Base-by-base conservation (phyloP, 1,139 yeast genomes). In the Komagataea norvegica region DNA sequence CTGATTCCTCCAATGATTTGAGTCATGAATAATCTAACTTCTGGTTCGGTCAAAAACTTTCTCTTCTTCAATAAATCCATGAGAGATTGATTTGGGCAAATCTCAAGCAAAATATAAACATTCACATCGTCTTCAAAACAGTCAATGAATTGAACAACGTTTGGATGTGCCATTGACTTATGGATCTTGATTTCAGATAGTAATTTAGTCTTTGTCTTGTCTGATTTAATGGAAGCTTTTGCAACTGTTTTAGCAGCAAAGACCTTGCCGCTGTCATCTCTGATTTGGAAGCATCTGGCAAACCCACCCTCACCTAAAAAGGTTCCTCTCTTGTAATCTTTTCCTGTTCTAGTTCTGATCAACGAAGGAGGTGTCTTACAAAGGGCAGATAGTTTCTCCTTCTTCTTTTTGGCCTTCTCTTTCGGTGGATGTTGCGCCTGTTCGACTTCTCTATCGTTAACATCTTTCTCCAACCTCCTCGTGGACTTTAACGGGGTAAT, bases 191-290 rank as follows among this genome's bases (percentile, higher is more conserved):
- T 91, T 62, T 93, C 99, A 29, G 95, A 86, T 47, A 91, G 70
- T 47, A 84, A 70, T 60, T 93, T 91, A 16, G 89, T 83, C 55
- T 86, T 81, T 16, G 96, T 88, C 68, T 91, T 91, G 55, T 86
- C 95, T 47, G 85, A 82, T 52, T 82, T 84, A 49, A 93, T 82
- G 14, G 96, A 87, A 1, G 89, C 89, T 63, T 91, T 93, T 36
- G 99, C 98, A 31, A 93, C 95, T 0, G 98, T 93, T 57, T 93
- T 93, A 25, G 99, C 99, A 21, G 98, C 99, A 63, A 72, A 91
- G 4, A 87, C 74, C 56, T 79, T 77, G 26, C 97, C 97, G 45
- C 75, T 70, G 45, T 89, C 82, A 60, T 87, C 95, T 58, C 84
- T 86, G 72, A 93, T 93, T 61, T 91, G 96, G 65, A 93, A 93